Evolutionary conservation across 2,329 filamentous ascomycete genomes (phyloP).

Genomic region (Cladophialophora bantiana): DNA sequence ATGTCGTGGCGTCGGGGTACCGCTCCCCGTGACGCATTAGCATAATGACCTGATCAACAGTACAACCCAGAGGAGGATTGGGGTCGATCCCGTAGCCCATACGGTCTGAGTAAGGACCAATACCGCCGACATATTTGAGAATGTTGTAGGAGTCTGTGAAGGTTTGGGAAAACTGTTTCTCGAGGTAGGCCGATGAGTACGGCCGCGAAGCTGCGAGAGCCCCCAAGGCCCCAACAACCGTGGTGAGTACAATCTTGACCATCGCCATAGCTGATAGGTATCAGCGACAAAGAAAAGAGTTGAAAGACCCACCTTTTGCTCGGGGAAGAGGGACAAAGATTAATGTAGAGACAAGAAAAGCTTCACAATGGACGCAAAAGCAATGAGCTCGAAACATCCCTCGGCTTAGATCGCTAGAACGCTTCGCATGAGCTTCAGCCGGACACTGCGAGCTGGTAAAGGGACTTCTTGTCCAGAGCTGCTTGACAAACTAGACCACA

Average conservation of each 20-base stretch:
- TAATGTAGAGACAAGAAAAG: not conserved
- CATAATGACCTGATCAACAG: slow-evolving; percentile 24
- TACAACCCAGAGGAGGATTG: slow-evolving; percentile 87
- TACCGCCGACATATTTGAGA: slow-evolving; percentile 80
- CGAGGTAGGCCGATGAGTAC: slow-evolving; percentile 12
- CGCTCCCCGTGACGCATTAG: slow-evolving; percentile 77
- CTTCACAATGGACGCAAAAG: not conserved
- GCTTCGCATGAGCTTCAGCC: not conserved
- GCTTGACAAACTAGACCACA: not conserved
- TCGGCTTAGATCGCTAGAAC: not conserved
- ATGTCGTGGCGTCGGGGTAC: slow-evolving; percentile 94
- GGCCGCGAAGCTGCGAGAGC: not conserved
- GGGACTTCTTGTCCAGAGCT: not conserved
- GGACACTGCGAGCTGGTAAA: not conserved
- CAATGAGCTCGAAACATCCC: not conserved
- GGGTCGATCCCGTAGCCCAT: slow-evolving; percentile 66
- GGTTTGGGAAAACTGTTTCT: slow-evolving; percentile 22
- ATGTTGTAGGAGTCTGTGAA: slow-evolving; percentile 25
- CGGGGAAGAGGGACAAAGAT: not conserved
- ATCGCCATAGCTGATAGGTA: not conserved
- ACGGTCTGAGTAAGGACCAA: slow-evolving; percentile 87
- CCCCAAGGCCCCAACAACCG: not conserved
- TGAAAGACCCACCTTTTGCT: not conserved
- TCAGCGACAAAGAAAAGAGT: not conserved
- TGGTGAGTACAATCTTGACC: not conserved